A percentile compares a stretch with the other conserved stretches of the same genome.
Evolutionary conservation across 352 stramenopile species (phyloP).

Genomic region (Globisporangium nodosum): DNA sequence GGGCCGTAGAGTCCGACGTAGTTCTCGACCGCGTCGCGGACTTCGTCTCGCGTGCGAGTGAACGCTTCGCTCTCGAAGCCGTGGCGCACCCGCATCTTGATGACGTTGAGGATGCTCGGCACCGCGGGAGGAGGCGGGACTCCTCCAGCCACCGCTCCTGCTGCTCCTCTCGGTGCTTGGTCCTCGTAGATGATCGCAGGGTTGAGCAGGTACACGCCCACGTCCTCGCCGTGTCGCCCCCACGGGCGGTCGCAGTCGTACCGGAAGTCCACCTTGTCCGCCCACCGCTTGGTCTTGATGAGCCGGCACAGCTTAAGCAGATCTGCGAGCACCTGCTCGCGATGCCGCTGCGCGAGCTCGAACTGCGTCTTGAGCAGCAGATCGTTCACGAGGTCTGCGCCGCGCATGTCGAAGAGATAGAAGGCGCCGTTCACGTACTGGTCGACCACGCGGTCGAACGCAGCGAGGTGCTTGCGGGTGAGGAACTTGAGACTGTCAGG

Average conservation of each 20-base stretch:
- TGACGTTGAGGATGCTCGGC: slow-evolving; percentile 58
- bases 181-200: slow-evolving; percentile 46
- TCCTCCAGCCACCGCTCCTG: slow-evolving; percentile 12
- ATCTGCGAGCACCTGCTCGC: slow-evolving; percentile 44
- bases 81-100: slow-evolving; percentile 55
- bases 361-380: slow-evolving; percentile 53
- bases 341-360: slow-evolving; percentile 37
- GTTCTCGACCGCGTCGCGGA: slow-evolving; percentile 48
- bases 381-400: slow-evolving; percentile 51
- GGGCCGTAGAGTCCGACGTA: slow-evolving; percentile 61
- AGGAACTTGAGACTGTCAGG: slow-evolving; percentile 36
- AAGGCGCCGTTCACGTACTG: slow-evolving; percentile 68
- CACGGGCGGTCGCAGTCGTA: slow-evolving; percentile 66
- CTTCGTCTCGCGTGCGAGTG: slow-evolving; percentile 28
- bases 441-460: slow-evolving; percentile 49
- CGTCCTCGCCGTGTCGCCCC: slow-evolving; percentile 42
- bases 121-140: slow-evolving; percentile 12
- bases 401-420: slow-evolving; percentile 44
- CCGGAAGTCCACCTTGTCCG: slow-evolving; percentile 69
- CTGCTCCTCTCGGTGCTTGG: slow-evolving; percentile 14
- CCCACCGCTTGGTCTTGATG: slow-evolving; percentile 58
- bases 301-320: slow-evolving; percentile 46
- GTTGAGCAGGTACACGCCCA: slow-evolving; percentile 46
- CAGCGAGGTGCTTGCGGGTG: slow-evolving; percentile 30
- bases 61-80: slow-evolving; percentile 65